Evolutionary conservation across 2,329 filamentous ascomycete species (phyloP).

Genomic region (Paraphoma sp.): DNA sequence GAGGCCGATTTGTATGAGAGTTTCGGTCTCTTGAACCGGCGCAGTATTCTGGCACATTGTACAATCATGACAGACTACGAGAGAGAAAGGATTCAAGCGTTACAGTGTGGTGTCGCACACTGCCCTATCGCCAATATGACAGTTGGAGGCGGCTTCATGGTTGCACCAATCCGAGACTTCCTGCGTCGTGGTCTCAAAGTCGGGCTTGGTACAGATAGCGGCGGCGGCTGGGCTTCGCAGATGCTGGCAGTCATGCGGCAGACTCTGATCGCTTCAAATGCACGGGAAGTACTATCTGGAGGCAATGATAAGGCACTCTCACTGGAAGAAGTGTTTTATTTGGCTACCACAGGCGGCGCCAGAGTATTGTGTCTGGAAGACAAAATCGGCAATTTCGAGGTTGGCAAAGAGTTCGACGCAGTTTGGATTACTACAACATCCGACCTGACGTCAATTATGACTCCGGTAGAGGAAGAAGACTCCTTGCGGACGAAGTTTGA

Average conservation of each 20-base stretch:
- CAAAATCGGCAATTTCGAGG: slow-evolving; percentile 62
- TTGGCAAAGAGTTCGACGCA: slow-evolving; percentile 70
- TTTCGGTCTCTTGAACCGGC: slow-evolving; percentile 61
- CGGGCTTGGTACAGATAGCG: slow-evolving; percentile 70
- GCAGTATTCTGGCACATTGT: slow-evolving; percentile 71
- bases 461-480: slow-evolving; percentile 61
- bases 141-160: slow-evolving; percentile 61
- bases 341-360: slow-evolving; percentile 68
- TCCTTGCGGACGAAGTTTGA: slow-evolving; percentile 59
- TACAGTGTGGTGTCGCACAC: slow-evolving; percentile 67
- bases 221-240: slow-evolving; percentile 66
- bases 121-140: slow-evolving; percentile 70
- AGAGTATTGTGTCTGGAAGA: slow-evolving; percentile 62
- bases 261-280: slow-evolving; percentile 60
- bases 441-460: slow-evolving; percentile 48
- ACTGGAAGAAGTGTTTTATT: slow-evolving; percentile 55
- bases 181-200: slow-evolving; percentile 66
- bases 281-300: slow-evolving; percentile 39
- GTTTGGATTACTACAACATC: slow-evolving; percentile 55
- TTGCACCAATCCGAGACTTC: slow-evolving; percentile 65
- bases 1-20: slow-evolving; percentile 67
- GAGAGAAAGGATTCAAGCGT: slow-evolving; percentile 53
- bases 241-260: slow-evolving; percentile 67
- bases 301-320: slow-evolving; percentile 45
- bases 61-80: slow-evolving; percentile 67